Evolutionary conservation across 495 filamentous ascomycete species (phyloP).

Genomic region (Copromyces sp.): DNA sequence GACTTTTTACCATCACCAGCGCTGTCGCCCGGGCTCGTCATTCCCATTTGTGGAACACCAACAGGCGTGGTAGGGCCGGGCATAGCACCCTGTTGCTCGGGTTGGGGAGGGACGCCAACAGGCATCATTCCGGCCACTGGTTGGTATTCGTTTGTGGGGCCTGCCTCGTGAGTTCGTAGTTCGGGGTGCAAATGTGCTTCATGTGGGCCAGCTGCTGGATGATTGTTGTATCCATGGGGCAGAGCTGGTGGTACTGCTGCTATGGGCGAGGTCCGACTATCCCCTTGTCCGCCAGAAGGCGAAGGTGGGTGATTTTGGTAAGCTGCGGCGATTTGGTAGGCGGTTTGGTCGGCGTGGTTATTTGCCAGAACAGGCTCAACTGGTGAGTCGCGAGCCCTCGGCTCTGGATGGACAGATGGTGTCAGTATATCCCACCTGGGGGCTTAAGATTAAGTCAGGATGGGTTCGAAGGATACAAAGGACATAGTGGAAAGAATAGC

Average conservation of each 20-base stretch:
- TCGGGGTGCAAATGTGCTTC: slow-evolving; percentile 24
- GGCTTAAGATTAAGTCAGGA: not conserved
- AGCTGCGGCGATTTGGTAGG: slow-evolving; percentile 5
- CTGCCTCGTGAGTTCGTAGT: slow-evolving; percentile 20
- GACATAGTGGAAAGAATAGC: not conserved
- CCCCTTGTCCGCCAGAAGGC: slow-evolving; percentile 10
- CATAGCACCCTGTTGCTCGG: slow-evolving; percentile 16
- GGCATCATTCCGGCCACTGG: slow-evolving; percentile 26
- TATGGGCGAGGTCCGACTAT: slow-evolving; percentile 10
- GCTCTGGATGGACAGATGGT: slow-evolving; percentile 11
- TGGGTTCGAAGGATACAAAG: not conserved
- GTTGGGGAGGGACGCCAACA: slow-evolving; percentile 13
- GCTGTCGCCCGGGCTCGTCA: slow-evolving; percentile 14
- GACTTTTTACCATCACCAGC: slow-evolving; percentile 34
- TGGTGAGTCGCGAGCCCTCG: slow-evolving; percentile 14
- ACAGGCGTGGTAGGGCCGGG: slow-evolving; percentile 12
- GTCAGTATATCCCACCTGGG: slow-evolving; percentile 9
- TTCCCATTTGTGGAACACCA: slow-evolving; percentile 1
- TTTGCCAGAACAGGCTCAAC: slow-evolving; percentile 9
- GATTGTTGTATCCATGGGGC: slow-evolving; percentile 26
- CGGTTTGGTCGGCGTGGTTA: slow-evolving; percentile 12
- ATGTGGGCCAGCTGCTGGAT: slow-evolving; percentile 13
- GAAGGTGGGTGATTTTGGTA: slow-evolving; percentile 12
- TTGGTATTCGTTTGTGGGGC: slow-evolving; percentile 9
- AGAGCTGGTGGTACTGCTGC: slow-evolving; percentile 8